Conservation (phyloP, 2,329 filamentous ascomycete genomes). For the Diatrype stigma region DNA sequence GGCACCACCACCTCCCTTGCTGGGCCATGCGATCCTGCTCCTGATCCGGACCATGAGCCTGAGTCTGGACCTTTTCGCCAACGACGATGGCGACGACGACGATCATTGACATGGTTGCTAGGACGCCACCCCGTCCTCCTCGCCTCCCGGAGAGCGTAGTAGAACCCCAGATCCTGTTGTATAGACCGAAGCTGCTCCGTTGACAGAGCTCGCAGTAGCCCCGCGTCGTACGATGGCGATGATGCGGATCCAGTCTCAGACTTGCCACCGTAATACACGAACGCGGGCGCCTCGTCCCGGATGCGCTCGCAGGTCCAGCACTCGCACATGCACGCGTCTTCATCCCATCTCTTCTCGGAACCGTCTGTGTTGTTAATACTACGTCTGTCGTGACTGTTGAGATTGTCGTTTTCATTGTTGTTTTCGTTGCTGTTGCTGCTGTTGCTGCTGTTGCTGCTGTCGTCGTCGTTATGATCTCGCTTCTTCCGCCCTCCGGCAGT, state of each 20-base stretch:
- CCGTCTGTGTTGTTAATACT: too few relatives aligned
- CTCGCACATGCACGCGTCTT: background rate
- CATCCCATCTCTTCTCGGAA: background rate
- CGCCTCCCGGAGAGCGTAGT: background rate
- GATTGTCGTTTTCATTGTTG: too few relatives aligned
- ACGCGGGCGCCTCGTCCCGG: slow-evolving; percentile 7
- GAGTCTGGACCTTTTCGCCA: too few relatives aligned
- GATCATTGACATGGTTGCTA: too few relatives aligned
- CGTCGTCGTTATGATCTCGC: background rate
- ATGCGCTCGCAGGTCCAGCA: slow-evolving; percentile 11
- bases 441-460: background rate
- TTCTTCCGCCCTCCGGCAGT: background rate
- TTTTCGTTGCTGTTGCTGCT: background rate
- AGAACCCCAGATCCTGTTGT: slow-evolving; percentile 5
- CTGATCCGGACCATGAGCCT: too few relatives aligned
- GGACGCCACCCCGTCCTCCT: background rate
- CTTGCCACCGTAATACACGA: too few relatives aligned
- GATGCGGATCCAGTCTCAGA: too few relatives aligned
- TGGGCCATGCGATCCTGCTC: too few relatives aligned
- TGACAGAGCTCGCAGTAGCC: background rate
- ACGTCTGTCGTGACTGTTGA: too few relatives aligned
- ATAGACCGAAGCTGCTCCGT: slow-evolving; percentile 5
- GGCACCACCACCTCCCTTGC: background rate
- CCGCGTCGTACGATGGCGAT: background rate
- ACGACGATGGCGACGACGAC: too few relatives aligned